These are phyloP conservation scores for Wallacemonas sp. DNA, from an alignment of 208 protist species.

Conservation along the genomic window DNA sequence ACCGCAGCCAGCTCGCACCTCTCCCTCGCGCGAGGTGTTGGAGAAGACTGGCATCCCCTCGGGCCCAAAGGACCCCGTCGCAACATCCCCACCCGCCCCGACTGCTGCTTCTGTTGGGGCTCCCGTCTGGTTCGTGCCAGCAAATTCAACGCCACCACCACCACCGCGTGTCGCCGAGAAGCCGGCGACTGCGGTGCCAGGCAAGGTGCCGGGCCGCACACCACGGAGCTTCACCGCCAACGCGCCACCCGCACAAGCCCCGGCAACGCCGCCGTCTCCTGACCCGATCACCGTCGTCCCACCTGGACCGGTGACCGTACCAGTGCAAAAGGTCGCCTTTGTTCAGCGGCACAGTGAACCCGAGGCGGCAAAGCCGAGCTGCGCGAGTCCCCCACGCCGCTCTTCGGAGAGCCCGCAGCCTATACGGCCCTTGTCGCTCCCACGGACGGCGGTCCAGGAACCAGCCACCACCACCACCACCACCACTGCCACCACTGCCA, in stretches of 20 bases:
- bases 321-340: not conserved
- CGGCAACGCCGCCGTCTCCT: not conserved
- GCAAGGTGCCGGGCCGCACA: not conserved
- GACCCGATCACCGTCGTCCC: too few relatives aligned
- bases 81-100: too few relatives aligned
- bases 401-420: slow-evolving; percentile 2
- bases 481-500: not conserved
- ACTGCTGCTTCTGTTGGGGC: too few relatives aligned
- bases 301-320: not conserved
- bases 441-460: not conserved
- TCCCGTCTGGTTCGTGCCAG: too few relatives aligned
- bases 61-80: too few relatives aligned
- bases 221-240: slow-evolving; percentile 2
- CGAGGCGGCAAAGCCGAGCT: not conserved
- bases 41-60: too few relatives aligned
- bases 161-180: too few relatives aligned
- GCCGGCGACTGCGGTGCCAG: not conserved
- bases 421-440: not conserved
- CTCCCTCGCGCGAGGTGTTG: too few relatives aligned
- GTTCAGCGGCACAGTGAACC: not conserved
- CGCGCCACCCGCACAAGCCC: not conserved
- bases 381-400: not conserved
- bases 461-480: too few relatives aligned
- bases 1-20: too few relatives aligned
- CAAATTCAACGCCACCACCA: too few relatives aligned